These are phyloP conservation scores for Fusarium luffae DNA, from an alignment of 2,329 filamentous ascomycete species.

Conservation along the genomic window DNA sequence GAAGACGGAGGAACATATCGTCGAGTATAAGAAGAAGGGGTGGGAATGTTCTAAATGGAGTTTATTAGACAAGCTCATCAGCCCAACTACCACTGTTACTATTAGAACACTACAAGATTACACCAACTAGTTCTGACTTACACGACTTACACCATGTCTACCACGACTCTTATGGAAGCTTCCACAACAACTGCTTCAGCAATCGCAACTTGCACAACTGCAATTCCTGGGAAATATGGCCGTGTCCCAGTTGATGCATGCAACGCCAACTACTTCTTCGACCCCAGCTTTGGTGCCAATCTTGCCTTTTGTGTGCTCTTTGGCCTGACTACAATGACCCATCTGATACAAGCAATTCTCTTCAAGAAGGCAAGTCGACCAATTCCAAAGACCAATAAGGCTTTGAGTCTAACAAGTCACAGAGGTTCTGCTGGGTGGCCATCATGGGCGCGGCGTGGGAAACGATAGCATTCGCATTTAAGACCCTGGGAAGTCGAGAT, in stretches of 20 bases:
- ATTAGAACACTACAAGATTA: background rate
- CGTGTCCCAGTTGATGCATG: constrained; percentile 48
- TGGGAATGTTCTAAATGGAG: background rate
- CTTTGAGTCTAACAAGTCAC: background rate
- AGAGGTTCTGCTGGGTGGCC: constrained; percentile 54
- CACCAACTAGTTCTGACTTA: background rate
- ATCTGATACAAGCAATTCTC: constrained; percentile 45
- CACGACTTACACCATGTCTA: constrained; percentile 39
- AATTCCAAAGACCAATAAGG: fast-evolving
- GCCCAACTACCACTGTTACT: background rate
- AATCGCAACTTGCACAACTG: constrained; percentile 49
- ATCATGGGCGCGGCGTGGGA: constrained; percentile 56
- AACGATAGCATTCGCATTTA: constrained; percentile 52
- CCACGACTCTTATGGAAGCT: constrained; percentile 23
- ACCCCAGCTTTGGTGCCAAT: constrained; percentile 51
- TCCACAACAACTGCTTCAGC: constrained; percentile 49
- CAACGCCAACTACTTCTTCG: constrained; percentile 49
- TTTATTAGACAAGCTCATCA: constrained; percentile 8
- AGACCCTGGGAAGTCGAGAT: constrained; percentile 50
- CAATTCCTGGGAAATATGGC: constrained; percentile 49
- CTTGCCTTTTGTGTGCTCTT: constrained; percentile 49
- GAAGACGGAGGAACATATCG: background rate
- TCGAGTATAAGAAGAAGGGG: constrained; percentile 28
- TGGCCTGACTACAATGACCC: constrained; percentile 43
- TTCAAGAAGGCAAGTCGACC: constrained; percentile 47